Evolutionary conservation across 495 filamentous ascomycete species (phyloP).

Genomic region (Penicillium taxi): DNA sequence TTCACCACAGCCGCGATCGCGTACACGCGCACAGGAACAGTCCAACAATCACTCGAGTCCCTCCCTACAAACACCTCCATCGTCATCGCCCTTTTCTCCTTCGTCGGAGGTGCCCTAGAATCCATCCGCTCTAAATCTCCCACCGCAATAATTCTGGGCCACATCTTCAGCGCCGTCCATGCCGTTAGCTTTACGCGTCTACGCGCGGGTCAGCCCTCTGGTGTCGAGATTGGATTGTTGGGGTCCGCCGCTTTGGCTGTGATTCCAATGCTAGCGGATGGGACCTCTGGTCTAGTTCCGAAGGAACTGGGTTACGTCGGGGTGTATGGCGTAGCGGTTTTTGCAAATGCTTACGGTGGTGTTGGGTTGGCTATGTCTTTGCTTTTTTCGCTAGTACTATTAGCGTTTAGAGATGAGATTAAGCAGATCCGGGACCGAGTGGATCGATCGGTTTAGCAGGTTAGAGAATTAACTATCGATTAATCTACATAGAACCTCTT

Average conservation of each 20-base stretch:
- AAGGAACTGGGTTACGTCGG: conserved; percentile 2
- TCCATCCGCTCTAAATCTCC: neutral
- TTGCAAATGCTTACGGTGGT: neutral
- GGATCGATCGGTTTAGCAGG: neutral
- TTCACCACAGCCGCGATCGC: neutral
- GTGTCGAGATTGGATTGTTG: neutral
- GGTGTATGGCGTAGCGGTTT: neutral
- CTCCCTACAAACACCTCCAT: conserved; percentile 1
- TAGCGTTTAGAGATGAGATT: conserved; percentile 1
- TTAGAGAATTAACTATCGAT: too few species aligned
- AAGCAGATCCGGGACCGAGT: neutral
- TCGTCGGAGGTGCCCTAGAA: neutral
- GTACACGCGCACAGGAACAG: conserved; percentile 1
- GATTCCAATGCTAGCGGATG: neutral
- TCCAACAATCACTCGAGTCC: conserved; percentile 3
- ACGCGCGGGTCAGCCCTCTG: neutral
- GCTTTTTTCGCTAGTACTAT: neutral
- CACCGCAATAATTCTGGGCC: neutral
- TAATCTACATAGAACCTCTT: too few species aligned
- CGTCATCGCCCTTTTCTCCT: neutral
- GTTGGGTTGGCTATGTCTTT: neutral
- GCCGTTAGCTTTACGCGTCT: conserved; percentile 1
- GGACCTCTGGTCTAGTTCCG: neutral
- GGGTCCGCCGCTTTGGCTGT: neutral
- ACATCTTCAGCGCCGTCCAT: conserved; percentile 1